These are phyloP conservation scores for Filobasidium uniguttulatum DNA, from an alignment of 1,284 basidiomycete species.

Conservation along the genomic window DNA sequence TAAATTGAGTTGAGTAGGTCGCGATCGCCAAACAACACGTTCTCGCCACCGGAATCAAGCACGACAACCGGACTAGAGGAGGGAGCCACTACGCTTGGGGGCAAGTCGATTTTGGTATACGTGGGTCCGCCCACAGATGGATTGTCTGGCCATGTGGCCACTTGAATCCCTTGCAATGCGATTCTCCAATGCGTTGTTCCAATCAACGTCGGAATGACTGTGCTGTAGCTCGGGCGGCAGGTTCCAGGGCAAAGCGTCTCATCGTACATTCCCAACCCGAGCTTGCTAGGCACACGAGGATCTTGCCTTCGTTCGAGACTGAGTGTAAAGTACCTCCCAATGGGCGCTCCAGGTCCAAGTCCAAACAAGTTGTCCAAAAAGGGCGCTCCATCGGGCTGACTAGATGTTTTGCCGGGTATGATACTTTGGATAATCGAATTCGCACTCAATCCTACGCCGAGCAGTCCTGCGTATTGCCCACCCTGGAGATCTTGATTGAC, in stretches of 20 bases:
- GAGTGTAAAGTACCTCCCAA: constrained; percentile 29
- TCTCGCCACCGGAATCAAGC: constrained; percentile 34
- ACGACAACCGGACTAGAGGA: constrained; percentile 27
- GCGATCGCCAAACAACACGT: constrained; percentile 26
- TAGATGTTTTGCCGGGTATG: constrained; percentile 31
- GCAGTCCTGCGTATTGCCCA: constrained; percentile 30
- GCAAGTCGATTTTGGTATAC: constrained; percentile 6
- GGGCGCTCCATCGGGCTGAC: constrained; percentile 34
- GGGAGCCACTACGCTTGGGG: constrained; percentile 6
- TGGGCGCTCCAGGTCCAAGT: constrained; percentile 26
- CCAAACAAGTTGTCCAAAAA: constrained; percentile 37
- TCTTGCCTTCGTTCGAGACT: constrained; percentile 32
- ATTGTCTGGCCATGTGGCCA: constrained; percentile 6
- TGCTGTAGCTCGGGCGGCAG: constrained; percentile 25
- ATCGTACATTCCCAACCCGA: constrained; percentile 26
- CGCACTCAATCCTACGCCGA: constrained; percentile 33
- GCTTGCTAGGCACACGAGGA: constrained; percentile 25
- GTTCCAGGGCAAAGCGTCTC: constrained; percentile 24
- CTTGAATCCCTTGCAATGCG: constrained; percentile 8
- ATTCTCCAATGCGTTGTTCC: constrained; percentile 15
- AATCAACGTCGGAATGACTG: constrained; percentile 21
- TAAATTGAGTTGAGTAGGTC: constrained; percentile 29
- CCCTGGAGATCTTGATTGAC: constrained; percentile 27
- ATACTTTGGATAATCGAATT: constrained; percentile 28
- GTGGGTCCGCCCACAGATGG: neutral